Conservation (phyloP, 2,329 filamentous ascomycete species). For the Dactylella cylindrospora region DNA sequence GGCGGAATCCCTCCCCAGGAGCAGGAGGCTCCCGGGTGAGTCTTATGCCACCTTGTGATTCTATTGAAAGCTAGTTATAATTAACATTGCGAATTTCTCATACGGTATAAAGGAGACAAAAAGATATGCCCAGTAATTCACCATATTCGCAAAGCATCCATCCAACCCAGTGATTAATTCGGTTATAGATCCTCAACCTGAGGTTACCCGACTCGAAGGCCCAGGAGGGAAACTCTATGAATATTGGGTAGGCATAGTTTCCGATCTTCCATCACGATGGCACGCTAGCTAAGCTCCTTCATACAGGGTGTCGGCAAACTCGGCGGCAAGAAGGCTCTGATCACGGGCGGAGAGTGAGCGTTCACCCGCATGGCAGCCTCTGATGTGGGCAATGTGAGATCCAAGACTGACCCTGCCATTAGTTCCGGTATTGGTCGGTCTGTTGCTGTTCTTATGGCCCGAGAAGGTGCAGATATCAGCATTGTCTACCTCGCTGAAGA, state of each 20-base stretch:
- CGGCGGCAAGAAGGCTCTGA: constrained; percentile 57
- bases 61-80: not conserved
- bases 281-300: not conserved
- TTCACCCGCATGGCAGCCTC: not conserved
- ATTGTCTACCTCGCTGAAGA: constrained; percentile 62
- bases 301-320: constrained; percentile 56
- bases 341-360: constrained; percentile 61
- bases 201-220: constrained; percentile 29
- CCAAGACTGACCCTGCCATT: not conserved
- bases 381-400: not conserved
- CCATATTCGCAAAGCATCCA: too few relatives aligned
- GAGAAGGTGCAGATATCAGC: constrained; percentile 61
- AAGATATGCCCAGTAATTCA: constrained; percentile 24
- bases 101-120: constrained; percentile 28
- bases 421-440: constrained; percentile 61
- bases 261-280: not conserved
- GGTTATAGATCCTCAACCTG: constrained; percentile 19
- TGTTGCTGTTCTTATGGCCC: constrained; percentile 60
- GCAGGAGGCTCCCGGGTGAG: constrained; percentile 19
- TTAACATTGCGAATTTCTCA: not conserved
- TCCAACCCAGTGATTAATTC: not conserved
- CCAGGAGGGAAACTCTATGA: constrained; percentile 29
- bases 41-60: not conserved
- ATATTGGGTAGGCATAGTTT: constrained; percentile 24
- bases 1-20: constrained; percentile 15